Base-by-base conservation (phyloP, 2,329 filamentous ascomycete genomes). In the Lecanicillium sp. region DNA sequence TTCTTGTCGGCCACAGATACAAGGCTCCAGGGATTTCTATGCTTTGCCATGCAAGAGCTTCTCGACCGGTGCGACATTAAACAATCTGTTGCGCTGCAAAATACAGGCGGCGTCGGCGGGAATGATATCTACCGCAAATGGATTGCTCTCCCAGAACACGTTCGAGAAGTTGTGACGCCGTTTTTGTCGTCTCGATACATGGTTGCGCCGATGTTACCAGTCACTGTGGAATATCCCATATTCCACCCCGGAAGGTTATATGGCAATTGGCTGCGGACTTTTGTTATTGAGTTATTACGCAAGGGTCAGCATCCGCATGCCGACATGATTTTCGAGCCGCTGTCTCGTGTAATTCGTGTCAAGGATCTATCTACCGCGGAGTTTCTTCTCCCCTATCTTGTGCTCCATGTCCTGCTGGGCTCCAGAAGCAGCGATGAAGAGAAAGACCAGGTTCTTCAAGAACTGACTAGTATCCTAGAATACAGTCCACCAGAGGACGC, bases 31-130 rank as follows among this genome's bases (percentile, higher is more conserved):
- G 89, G 88, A 0, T 95, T 94, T 55, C 71, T 99, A 14, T 90
- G 90, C 2, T 98, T 85, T 60, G 86, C 84, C 2, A 96, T 98
- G 80, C 92, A 99, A 59, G 84, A 94, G 51, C 72, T 97, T 29
- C 72, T 97, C 4, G 80, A 81, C 32, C 79, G 82, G 48, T 87
- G 84, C 52, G 81, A 84, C 19, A 81, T 96, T 52, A 79, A 71
- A 42, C 66, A 73, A 10, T 76, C 73, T 0, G 70, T 67, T 37
- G 58, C 57, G 20, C 59, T 60, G 55, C 58, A 64, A 28, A 61
- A 63, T 4, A 57, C 59, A 1, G 58, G 58, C 4, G 54, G 53
- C 41, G 15, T 57, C 3, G 74, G 79, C 19, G 69, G 71, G 10
- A 74, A 73, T 35, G 69, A 74, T 3, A 73, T 81, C 18, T 84